These are phyloP conservation scores for Apostasia ramifera DNA, from an alignment of 106 monocot genomes.

Conservation along the genomic window DNA sequence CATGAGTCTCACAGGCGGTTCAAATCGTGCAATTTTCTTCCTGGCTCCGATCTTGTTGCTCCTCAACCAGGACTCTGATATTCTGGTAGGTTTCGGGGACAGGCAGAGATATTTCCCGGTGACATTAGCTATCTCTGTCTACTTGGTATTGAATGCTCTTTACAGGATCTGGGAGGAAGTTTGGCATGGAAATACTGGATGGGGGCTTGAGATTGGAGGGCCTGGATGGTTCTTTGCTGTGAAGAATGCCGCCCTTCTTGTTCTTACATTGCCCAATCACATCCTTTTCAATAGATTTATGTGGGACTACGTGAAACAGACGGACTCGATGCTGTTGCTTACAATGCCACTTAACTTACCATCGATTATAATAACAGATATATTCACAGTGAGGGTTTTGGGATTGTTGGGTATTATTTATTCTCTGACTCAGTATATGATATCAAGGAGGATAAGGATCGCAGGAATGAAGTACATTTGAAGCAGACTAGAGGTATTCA, in stretches of 20 bases:
- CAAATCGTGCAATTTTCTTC: conserved; percentile 88
- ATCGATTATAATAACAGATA: conserved; percentile 82
- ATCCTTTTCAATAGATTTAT: conserved; percentile 97
- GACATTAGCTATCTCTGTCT: conserved; percentile 57
- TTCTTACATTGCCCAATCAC: conserved; percentile 89
- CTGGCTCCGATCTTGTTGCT: conserved; percentile 85
- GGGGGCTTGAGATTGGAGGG: conserved; percentile 84
- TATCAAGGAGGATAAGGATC: conserved; percentile 85
- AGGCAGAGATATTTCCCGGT: conserved; percentile 93
- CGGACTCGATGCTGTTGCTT: conserved; percentile 65
- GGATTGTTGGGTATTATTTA: conserved; percentile 79
- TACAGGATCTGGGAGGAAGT: conserved; percentile 87
- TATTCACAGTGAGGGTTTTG: conserved; percentile 67
- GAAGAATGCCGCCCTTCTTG: conserved; percentile 83
- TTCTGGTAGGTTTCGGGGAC: conserved; percentile 83
- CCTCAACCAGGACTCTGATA: conserved; percentile 92
- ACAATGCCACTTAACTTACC: conserved; percentile 97
- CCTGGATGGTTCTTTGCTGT: conserved; percentile 93
- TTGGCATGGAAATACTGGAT: conserved; percentile 55
- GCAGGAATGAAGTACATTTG: conserved; percentile 98
- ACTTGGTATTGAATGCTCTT: conserved; percentile 70
- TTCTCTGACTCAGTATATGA: conserved; percentile 72
- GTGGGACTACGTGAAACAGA: conserved; percentile 99
- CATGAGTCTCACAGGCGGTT: conserved; percentile 70
- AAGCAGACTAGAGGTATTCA: conserved; percentile 10